Evolutionary conservation across 1,284 basidiomycete genomes (phyloP), one percentile per base, ranked within the genome.

Genomic region (Rhodotorula sp.): DNA sequence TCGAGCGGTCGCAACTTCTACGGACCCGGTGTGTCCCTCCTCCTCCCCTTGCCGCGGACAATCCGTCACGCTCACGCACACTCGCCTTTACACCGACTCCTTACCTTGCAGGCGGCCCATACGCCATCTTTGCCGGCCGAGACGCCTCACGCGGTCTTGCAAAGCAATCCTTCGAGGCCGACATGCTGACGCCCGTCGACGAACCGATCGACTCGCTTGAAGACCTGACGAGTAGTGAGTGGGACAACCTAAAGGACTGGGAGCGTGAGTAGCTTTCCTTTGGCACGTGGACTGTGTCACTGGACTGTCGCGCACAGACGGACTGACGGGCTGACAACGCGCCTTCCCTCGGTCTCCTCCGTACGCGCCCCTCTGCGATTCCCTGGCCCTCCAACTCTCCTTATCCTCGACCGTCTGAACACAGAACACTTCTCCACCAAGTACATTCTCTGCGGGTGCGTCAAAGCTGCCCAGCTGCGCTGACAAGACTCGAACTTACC

Each of bases 111-210:
- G 67, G 67, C 22, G 74, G 66, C 27, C 67, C 75, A 1, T 73
- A 74, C 65, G 69, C 71, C 44, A 70, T 66, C 63, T 79, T 79
- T 53, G 78, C 77, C 6, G 78, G 78, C 4, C 57, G 78, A 29
- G 78, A 79, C 68, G 78, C 77, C n/a, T 76, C 76, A 46, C 70
- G 78, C 46, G 78, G 78, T 0, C 64, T 79, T 30, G 76, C 78
- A 0, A 77, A 77, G 55, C 77, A 78, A 54, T 71, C 67, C 1
- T 78, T 78, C 59, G 77, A 76, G n/a, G 36, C 63, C 32, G 74
- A 75, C 54, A 77, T 79, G 72, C 70, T 79, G 24, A 75, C 77
- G 2, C 72, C 76, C 8, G 30, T 77, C 11, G 77, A 77, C 54
- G 59, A 62, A 22, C 73, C 71, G 22, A 78, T 79, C 62, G 76